Conservation (phyloP, 129 eudicot species). For the Solidago caesia region DNA sequence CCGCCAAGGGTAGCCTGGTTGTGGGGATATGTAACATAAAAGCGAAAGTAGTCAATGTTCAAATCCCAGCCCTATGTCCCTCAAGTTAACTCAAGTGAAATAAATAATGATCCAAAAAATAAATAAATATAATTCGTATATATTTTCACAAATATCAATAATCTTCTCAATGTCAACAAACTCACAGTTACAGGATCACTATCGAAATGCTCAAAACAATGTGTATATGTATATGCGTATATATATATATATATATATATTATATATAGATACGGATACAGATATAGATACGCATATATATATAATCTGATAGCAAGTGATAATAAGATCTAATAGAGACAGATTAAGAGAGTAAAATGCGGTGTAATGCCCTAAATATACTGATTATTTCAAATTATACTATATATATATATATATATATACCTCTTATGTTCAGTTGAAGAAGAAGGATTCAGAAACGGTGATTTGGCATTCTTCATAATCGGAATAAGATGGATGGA, state of each 20-base stretch:
- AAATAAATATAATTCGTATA: too few relatives aligned
- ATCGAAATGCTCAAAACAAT: not conserved
- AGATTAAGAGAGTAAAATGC: conserved; percentile 11
- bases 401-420: not conserved
- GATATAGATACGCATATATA: not conserved
- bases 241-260: not conserved
- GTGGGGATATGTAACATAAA: too few relatives aligned
- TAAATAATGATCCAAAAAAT: too few relatives aligned
- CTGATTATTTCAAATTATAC: not conserved
- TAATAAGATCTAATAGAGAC: conserved; percentile 13
- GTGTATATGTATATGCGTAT: not conserved
- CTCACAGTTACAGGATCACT: not conserved
- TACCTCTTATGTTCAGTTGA: conserved; percentile 34
- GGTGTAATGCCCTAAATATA: not conserved
- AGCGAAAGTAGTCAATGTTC: too few relatives aligned
- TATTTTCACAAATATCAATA: too few relatives aligned
- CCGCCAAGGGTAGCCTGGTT: too few relatives aligned
- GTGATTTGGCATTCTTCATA: conserved; percentile 28
- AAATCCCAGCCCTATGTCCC: too few relatives aligned
- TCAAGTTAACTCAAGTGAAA: too few relatives aligned
- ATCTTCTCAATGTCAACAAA: not conserved
- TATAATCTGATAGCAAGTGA: conserved; percentile 1
- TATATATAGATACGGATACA: not conserved
- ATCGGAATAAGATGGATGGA: conserved; percentile 12
- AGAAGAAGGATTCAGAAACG: conserved; percentile 27